A percentile compares a stretch with the other conserved stretches of the same genome.
Evolutionary conservation across 2,329 filamentous ascomycete genomes (phyloP).

Genomic region (Colletotrichum musae): DNA sequence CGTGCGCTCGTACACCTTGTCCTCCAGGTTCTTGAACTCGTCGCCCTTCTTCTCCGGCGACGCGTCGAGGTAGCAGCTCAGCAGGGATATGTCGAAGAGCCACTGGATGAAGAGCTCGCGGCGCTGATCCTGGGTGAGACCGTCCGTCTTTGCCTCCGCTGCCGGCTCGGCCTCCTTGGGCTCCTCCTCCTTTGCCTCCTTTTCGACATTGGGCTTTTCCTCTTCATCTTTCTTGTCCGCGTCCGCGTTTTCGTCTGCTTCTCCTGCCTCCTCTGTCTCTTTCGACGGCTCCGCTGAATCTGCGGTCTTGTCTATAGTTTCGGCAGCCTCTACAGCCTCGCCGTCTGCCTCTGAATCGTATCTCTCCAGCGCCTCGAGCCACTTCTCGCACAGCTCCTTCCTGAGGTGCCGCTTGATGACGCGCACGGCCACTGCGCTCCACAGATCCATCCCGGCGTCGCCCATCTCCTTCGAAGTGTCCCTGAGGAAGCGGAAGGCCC

Average conservation of each 20-base stretch:
- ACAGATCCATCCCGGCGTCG: constrained; percentile 81
- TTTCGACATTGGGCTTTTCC: constrained; percentile 32
- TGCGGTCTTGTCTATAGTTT: not conserved
- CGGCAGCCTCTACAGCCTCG: constrained; percentile 36
- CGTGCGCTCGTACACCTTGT: constrained; percentile 59
- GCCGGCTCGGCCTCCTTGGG: constrained; percentile 24
- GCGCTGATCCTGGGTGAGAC: constrained; percentile 46
- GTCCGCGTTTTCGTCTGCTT: constrained; percentile 36
- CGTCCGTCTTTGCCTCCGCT: constrained; percentile 27
- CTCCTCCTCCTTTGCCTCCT: constrained; percentile 1
- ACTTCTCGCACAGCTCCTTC: constrained; percentile 63
- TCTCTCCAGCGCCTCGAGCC: constrained; percentile 60
- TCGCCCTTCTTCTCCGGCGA: constrained; percentile 44
- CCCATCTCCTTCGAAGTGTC: constrained; percentile 78
- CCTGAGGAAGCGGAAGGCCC: constrained; percentile 79
- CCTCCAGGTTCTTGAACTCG: constrained; percentile 60
- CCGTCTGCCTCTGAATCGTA: constrained; percentile 29
- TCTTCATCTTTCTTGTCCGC: constrained; percentile 27
- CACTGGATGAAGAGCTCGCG: constrained; percentile 71
- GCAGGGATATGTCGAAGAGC: constrained; percentile 71
- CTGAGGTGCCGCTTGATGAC: constrained; percentile 73
- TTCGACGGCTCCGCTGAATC: not conserved
- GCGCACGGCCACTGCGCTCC: constrained; percentile 78
- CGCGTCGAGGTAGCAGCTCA: constrained; percentile 62
- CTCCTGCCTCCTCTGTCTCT: constrained; percentile 35